Evolutionary conservation across 2,329 filamentous ascomycete genomes (phyloP), one percentile per base, ranked within the genome.

Genomic region (Aspergillus quadrilineatus): DNA sequence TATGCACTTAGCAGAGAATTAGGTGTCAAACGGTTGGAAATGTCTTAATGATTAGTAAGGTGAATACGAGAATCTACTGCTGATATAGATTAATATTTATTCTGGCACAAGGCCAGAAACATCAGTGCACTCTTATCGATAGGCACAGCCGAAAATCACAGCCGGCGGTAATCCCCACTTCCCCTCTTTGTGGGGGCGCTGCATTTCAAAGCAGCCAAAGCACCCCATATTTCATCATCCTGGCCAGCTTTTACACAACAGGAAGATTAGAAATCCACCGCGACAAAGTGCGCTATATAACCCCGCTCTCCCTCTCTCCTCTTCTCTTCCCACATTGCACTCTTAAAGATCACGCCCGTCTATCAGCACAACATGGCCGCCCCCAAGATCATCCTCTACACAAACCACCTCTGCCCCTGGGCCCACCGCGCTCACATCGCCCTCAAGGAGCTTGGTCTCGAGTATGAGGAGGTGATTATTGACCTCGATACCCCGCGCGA

Each of bases 341-440:
- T 22, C 22, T 22, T 3, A 4, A 22, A 22, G 22, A 22, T 22
- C 22, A 22, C 22, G 22, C 22, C 22, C 8, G 28, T 6, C 8
- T n/a, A 12, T n/a, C 36, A 41, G 2, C 37, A 15, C 41, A 67
- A 29, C 22, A 73, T 73, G 71, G 58, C 70, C 8, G 45, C 67
- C 7, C 72, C 71, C 17, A 83, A 83, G 63, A 85, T 89, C 70
- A 86, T 77, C 32, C 77, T 90, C 42, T 91, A 91, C 75, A 90
- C 88, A 48, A 88, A 86, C 76, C 85, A 85, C 63, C 50, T 63
- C 49, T 92, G 88, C 70, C 88, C 88, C 22, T 91, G 83, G 72
- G 89, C 89, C 14, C 89, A 93, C 68, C 87, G 90, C 36, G 88
- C 85, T 1, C 87, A 92, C 65, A 90, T 91, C 57, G 82, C 82